phyloP scores from a whole-genome alignment of 2,329 filamentous ascomycete genomes.

The Akanthomyces muscarius region DNA sequence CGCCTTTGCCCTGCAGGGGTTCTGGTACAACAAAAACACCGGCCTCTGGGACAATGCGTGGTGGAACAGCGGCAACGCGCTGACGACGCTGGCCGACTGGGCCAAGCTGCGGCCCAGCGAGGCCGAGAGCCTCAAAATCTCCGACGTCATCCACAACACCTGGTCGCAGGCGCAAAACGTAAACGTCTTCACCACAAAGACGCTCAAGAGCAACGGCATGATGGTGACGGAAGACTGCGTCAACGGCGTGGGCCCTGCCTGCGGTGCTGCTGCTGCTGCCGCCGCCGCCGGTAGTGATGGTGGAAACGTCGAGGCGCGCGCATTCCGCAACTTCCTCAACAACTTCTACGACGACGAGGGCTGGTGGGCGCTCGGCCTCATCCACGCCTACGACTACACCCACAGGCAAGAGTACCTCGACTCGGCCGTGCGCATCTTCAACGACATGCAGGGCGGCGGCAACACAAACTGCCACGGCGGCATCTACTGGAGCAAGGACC shows the following conservation, averaged over 20 bases:
- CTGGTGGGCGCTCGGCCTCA: conserved; percentile 60
- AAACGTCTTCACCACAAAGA: conserved; percentile 36
- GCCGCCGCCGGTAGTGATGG: background rate
- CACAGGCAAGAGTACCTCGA: conserved; percentile 48
- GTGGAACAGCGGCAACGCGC: conserved; percentile 69
- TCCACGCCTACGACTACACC: conserved; percentile 54
- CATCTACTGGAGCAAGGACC: conserved; percentile 54
- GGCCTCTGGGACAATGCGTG: conserved; percentile 64
- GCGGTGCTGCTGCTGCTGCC: background rate
- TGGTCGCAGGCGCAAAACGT: conserved; percentile 42
- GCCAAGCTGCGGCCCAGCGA: conserved; percentile 31
- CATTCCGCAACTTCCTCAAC: conserved; percentile 43
- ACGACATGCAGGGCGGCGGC: conserved; percentile 50
- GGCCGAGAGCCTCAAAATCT: conserved; percentile 37
- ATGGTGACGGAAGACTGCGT: conserved; percentile 36
- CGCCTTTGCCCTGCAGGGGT: background rate
- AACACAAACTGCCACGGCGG: conserved; percentile 48
- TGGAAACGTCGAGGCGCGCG: conserved; percentile 8
- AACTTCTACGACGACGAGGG: conserved; percentile 57
- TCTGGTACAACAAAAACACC: conserved; percentile 56
- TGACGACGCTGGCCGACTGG: conserved; percentile 60
- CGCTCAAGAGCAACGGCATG: conserved; percentile 31
- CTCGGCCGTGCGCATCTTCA: conserved; percentile 49
- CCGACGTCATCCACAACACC: conserved; percentile 41
- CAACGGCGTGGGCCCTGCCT: conserved; percentile 18